Base-by-base conservation (phyloP, 306 rosid genomes). In the Comarum palustre region DNA sequence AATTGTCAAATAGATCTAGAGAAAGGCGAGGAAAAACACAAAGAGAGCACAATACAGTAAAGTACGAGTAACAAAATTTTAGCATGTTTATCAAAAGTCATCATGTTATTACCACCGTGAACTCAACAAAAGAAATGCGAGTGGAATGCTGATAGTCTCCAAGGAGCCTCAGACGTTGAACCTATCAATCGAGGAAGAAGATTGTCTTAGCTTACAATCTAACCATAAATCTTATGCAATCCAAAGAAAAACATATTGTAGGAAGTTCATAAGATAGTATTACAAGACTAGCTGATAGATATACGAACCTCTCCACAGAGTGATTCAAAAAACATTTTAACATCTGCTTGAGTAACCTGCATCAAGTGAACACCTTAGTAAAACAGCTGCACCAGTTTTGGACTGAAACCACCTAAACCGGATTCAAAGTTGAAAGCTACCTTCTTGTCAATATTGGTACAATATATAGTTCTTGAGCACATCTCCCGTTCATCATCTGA, bases 361-460 rank as follows among this genome's bases (percentile, higher is more conserved):
- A 83, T 27, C 50, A 20, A 58, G 64, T 46, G 58, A 79, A 71
- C 34, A 66, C 71, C 70, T 9, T 61, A 74, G 39, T 75, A 6
- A 80, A 74, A 78, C 39, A 55, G 15, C 68, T 15, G 34, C 69
- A 39, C 43, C 76, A 51, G 19, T 34, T 24, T 7, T 19, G 5
- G 36, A 66, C 78, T 66, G 67, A 65, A 79, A 52, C 60, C 39
- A 48, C 68, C 57, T 79, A 83, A 79, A 55, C 39, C 54, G 60
- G 58, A 66, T 36, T 55, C 46, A 43, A 43, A 57, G 55, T 65
- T 75, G 74, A 78, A 76, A 71, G 68, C 42, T 84, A 91, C 99
- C 99, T 89, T 94, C 90, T 91, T 94, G 88, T 91, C 99, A 25
- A 94, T 84, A 81, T 94, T 94, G 48, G 99, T 94, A 89, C 99